Conservation (phyloP, 768 basidiomycete genomes). For the Agaricus bisporus region DNA sequence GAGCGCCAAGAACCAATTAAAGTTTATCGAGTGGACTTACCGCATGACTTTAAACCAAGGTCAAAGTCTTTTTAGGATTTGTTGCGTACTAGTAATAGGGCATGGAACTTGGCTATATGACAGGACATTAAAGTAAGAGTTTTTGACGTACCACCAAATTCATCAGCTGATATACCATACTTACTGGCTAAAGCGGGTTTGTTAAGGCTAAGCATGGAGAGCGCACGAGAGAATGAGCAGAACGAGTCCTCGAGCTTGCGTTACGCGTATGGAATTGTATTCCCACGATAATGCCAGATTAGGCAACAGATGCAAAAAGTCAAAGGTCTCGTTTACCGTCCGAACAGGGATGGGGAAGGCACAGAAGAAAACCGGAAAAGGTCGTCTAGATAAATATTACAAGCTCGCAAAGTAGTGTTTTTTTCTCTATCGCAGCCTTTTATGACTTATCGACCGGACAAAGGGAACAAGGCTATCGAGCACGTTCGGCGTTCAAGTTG, state of each 20-base stretch:
- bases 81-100: conserved; percentile 40
- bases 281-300: not conserved
- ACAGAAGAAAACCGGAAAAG: conserved; percentile 97
- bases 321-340: not conserved
- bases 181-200: too few species aligned
- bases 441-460: conserved; percentile 10
- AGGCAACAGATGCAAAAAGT: not conserved
- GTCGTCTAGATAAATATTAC: conserved; percentile 95
- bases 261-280: conserved; percentile 13
- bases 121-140: not conserved
- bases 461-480: conserved; percentile 98
- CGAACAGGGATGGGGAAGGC: conserved; percentile 53
- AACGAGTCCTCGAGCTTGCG: conserved; percentile 6
- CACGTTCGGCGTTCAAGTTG: conserved; percentile 98
- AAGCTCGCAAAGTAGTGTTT: conserved; percentile 77
- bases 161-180: conserved; percentile 51
- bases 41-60: too few species aligned
- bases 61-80: conserved; percentile 23
- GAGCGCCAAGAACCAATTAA: too few species aligned
- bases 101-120: conserved; percentile 39
- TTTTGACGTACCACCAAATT: conserved; percentile 47
- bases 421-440: conserved; percentile 4
- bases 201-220: too few species aligned
- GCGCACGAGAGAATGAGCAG: too few species aligned
- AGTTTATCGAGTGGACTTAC: too few species aligned